phyloP scores from a whole-genome alignment of 805 yeast genomes.

The Scheffersomyces lignosus region DNA sequence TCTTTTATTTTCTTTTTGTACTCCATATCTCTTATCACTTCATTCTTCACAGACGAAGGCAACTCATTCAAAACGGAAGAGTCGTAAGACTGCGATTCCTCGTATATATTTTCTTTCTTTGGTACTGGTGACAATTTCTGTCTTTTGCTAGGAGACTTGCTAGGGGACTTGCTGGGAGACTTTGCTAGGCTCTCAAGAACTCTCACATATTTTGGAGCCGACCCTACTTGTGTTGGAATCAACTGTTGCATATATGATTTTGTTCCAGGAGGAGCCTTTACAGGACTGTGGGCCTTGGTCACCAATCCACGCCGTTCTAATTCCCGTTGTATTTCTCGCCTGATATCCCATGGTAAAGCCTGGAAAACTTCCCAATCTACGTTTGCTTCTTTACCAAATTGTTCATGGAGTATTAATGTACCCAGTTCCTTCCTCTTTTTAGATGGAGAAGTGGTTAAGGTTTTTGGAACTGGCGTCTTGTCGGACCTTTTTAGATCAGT shows the following conservation, averaged over 20 bases:
- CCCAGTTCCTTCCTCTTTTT: too few species aligned
- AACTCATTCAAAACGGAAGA: constrained; percentile 36
- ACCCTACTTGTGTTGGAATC: constrained; percentile 32
- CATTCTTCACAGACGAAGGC: constrained; percentile 37
- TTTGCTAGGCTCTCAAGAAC: too few species aligned
- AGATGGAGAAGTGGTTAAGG: background rate
- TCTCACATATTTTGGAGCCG: constrained; percentile 28
- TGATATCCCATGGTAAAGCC: constrained; percentile 65
- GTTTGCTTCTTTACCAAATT: constrained; percentile 20
- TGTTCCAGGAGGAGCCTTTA: background rate
- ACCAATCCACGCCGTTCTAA: constrained; percentile 44
- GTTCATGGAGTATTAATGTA: constrained; percentile 9
- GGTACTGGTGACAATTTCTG: constrained; percentile 14
- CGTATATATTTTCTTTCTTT: constrained; percentile 11
- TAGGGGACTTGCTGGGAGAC: constrained; percentile 29
- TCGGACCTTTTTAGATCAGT: background rate
- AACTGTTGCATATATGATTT: constrained; percentile 39
- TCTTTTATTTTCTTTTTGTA: constrained; percentile 26
- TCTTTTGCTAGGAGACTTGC: constrained; percentile 15
- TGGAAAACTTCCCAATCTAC: constrained; percentile 67
- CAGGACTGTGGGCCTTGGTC: constrained; percentile 1
- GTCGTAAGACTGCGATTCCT: constrained; percentile 33
- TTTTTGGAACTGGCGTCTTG: too few species aligned
- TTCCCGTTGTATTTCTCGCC: constrained; percentile 58
- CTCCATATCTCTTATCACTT: constrained; percentile 36